Evolutionary conservation across 164 flowering plant species (phyloP).

Genomic region (Magnolia kwangsiensis): DNA sequence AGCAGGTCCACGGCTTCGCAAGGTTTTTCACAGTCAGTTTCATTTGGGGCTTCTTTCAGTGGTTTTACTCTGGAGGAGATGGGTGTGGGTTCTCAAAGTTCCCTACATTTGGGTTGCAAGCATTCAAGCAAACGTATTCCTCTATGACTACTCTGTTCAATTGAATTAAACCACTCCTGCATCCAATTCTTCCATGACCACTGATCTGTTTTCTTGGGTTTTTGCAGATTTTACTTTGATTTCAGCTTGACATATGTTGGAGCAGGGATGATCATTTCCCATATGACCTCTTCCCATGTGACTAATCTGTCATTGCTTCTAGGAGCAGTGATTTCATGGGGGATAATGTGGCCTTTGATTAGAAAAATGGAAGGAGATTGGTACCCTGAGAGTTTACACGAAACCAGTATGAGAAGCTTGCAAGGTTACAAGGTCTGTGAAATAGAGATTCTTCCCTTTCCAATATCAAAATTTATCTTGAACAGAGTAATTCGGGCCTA

Average conservation of each 20-base stretch:
- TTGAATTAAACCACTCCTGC: neutral
- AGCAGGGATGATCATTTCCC: slow-evolving; percentile 89
- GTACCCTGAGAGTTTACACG: slow-evolving; percentile 49
- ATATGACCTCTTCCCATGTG: slow-evolving; percentile 81
- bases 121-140: slow-evolving; percentile 16
- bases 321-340: slow-evolving; percentile 93
- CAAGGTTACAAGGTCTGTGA: slow-evolving; percentile 74
- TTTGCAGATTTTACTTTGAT: slow-evolving; percentile 81
- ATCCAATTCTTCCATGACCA: neutral
- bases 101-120: slow-evolving; percentile 22
- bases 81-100: slow-evolving; percentile 18
- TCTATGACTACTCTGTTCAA: neutral
- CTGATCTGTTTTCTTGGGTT: neutral
- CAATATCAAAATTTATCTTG: neutral
- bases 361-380: slow-evolving; percentile 59
- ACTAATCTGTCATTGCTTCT: slow-evolving; percentile 81
- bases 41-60: slow-evolving; percentile 20
- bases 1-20: slow-evolving; percentile 19
- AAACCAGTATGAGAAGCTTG: slow-evolving; percentile 82
- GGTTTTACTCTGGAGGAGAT: slow-evolving; percentile 25
- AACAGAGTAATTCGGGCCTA: neutral
- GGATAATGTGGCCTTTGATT: slow-evolving; percentile 92
- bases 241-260: slow-evolving; percentile 76
- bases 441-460: neutral
- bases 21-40: slow-evolving; percentile 17